Evolutionary conservation across 495 filamentous ascomycete species (phyloP).

Genomic region (Neurospora tetrasperma): DNA sequence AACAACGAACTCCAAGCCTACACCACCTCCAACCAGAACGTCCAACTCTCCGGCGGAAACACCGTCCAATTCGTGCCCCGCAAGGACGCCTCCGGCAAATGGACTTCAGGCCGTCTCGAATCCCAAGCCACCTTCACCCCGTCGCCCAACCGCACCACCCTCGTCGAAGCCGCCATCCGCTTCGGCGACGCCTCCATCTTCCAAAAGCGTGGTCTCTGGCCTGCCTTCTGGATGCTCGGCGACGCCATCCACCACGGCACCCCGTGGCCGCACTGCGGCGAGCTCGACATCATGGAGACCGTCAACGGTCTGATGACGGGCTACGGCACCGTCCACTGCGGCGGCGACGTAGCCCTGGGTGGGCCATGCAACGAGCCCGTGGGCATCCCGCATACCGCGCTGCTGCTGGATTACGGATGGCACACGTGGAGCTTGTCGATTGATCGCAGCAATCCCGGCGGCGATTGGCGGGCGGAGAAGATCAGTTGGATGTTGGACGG

Average conservation of each 20-base stretch:
- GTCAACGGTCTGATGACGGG: constrained; percentile 34
- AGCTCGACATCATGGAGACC: constrained; percentile 45
- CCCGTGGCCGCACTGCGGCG: constrained; percentile 39
- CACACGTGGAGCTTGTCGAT: constrained; percentile 38
- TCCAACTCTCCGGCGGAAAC: constrained; percentile 36
- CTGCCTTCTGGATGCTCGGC: constrained; percentile 45
- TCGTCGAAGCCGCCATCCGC: constrained; percentile 31
- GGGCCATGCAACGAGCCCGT: constrained; percentile 39
- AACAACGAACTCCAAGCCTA: constrained; percentile 38
- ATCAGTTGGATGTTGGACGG: constrained; percentile 39
- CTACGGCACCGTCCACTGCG: constrained; percentile 42
- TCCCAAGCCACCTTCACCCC: constrained; percentile 33
- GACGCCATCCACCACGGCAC: constrained; percentile 39
- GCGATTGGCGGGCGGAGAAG: constrained; percentile 32
- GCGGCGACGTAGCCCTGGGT: constrained; percentile 26
- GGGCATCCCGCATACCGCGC: constrained; percentile 21
- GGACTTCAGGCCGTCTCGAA: constrained; percentile 44
- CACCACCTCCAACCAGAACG: constrained; percentile 30
- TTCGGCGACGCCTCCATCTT: constrained; percentile 24
- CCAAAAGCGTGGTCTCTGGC: constrained; percentile 41
- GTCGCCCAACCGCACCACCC: constrained; percentile 26
- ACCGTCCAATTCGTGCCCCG: constrained; percentile 37
- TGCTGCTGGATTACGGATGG: constrained; percentile 29
- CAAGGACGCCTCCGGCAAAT: constrained; percentile 25
- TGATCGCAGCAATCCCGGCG: constrained; percentile 25